Evolutionary conservation across 2,329 filamentous ascomycete species (phyloP).

Genomic region (Trichoderma citrinoviride): DNA sequence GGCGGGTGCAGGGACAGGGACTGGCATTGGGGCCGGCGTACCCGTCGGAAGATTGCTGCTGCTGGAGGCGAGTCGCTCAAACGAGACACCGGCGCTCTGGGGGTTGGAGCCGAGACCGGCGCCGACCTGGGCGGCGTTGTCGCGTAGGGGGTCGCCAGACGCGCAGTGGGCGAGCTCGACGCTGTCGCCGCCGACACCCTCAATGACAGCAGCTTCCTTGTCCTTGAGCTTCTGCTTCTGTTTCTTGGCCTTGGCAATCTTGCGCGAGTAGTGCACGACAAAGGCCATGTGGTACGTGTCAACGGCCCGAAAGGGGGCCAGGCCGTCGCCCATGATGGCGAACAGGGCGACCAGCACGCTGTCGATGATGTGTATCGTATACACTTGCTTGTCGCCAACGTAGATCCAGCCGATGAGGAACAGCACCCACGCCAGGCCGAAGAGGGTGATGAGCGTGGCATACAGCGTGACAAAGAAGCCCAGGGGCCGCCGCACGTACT

Average conservation of each 20-base stretch:
- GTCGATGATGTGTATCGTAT: conserved; percentile 68
- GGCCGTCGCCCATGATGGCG: conserved; percentile 66
- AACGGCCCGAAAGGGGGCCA: conserved; percentile 71
- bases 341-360: conserved; percentile 69
- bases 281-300: conserved; percentile 89
- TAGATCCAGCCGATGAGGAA: conserved; percentile 90
- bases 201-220: conserved; percentile 26
- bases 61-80: conserved; percentile 11
- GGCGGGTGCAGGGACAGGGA: not conserved
- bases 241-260: conserved; percentile 45
- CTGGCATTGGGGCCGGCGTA: not conserved
- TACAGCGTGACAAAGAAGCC: conserved; percentile 84
- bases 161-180: conserved; percentile 22
- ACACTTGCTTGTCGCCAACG: conserved; percentile 68
- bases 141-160: not conserved
- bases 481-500: conserved; percentile 73
- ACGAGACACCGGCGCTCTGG: not conserved
- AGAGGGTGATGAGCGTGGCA: conserved; percentile 76
- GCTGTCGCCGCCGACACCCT: conserved; percentile 5
- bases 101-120: not conserved
- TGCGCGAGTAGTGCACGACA: conserved; percentile 63
- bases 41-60: conserved; percentile 1
- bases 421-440: conserved; percentile 85
- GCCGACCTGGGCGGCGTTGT: not conserved
- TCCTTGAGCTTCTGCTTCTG: conserved; percentile 31